Base-by-base conservation (phyloP, 2,329 filamentous ascomycete genomes). In the Shiraia sp. region DNA sequence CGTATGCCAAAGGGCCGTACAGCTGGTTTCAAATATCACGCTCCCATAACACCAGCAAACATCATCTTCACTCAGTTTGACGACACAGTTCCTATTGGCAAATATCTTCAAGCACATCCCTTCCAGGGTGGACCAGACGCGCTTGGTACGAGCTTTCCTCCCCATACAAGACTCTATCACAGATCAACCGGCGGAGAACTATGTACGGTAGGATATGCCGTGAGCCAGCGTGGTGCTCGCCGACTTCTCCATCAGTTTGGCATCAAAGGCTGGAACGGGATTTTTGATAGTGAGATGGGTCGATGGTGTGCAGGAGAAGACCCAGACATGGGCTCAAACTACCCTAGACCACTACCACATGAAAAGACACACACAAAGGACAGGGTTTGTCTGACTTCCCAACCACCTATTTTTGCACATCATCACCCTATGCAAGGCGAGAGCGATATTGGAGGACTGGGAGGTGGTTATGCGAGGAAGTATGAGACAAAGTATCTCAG, bases 401-500 rank as follows among this genome's bases (percentile, higher is more conserved):
- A 65, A 35, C 61, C 59, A 34, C 61, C 61, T 0, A 53, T 65
- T 10, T 63, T 65, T 26, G 59, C 58, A 17, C 61, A 63, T 23
- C 61, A 64, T 49, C 61, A 63, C 47, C 61, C 61, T 7, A 44
- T 52, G 44, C 45, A 57, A 22, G 61, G 61, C 16, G 51, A 63
- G 50, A 63, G 59, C 32, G 61, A 63, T 55, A 64, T 63, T 40
- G 59, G 59, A 4, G 59, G 59, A 3, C 41, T 63, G 40, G 61
- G 61, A 4, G 61, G 61, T 10, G 61, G 61, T 29, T 64, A 63
- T 57, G 61, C 57, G 27, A 59, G 32, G 17, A 57, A 51, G 42
- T 59, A 55, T 31, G 61, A 63, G 55, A 64, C 61, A 0, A 63
- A 63, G 46, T 64, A 63, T 54, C 36, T 64, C 49, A 45, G 59